These are phyloP conservation scores for Monilinia vaccinii-corymbosi DNA, from an alignment of 2,329 filamentous ascomycete species.

Conservation along the genomic window DNA sequence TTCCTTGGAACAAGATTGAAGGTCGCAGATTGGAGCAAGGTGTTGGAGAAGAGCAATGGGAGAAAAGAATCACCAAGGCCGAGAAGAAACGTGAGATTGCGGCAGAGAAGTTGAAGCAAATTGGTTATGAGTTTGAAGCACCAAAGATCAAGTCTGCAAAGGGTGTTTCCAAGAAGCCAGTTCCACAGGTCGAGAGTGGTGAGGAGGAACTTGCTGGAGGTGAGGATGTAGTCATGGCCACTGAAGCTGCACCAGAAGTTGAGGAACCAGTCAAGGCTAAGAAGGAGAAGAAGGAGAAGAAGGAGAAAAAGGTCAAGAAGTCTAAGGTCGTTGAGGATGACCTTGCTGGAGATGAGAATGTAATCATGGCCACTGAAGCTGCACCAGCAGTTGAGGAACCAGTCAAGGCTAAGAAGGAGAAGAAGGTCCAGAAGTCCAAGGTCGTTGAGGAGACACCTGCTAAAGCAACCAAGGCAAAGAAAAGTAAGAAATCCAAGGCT, in stretches of 20 bases:
- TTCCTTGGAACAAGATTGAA: conserved; percentile 81
- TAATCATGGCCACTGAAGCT: conserved; percentile 27
- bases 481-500: conserved; percentile 1
- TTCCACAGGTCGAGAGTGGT: conserved; percentile 17
- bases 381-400: conserved; percentile 17
- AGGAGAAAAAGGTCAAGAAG: conserved; percentile 25
- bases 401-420: conserved; percentile 15
- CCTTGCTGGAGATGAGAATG: conserved; percentile 6
- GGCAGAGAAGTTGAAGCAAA: conserved; percentile 63
- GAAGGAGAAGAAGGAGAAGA: conserved; percentile 24
- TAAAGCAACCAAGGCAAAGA: background rate
- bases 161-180: conserved; percentile 37
- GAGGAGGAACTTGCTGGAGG: conserved; percentile 13
- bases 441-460: conserved; percentile 11
- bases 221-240: conserved; percentile 26
- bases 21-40: conserved; percentile 66
- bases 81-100: conserved; percentile 59
- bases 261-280: conserved; percentile 9
- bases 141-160: conserved; percentile 60
- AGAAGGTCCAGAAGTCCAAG: conserved; percentile 25
- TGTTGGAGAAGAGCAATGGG: conserved; percentile 68
- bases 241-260: conserved; percentile 20
- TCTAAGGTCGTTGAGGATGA: no score
- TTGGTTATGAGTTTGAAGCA: conserved; percentile 77
- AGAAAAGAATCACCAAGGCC: conserved; percentile 64